Base-by-base conservation (phyloP, 1,284 basidiomycete species). In the Gymnopus androsaceus region DNA sequence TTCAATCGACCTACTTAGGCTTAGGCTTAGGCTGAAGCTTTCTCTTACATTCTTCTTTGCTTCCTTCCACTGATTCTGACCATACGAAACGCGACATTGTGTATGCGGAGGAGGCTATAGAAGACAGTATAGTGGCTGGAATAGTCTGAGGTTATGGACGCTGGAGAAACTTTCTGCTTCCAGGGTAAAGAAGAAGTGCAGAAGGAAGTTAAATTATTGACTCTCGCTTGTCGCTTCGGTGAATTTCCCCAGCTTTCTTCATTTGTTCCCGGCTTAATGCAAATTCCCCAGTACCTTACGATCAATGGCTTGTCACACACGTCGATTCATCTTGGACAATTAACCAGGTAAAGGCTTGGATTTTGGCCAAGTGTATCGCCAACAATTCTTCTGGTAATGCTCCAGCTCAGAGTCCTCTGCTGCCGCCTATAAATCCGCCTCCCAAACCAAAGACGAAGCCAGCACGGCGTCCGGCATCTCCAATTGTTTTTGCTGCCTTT, bases 221-320 rank as follows among this genome's bases (percentile, higher is more conserved):
- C 51, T 25, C 19, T 53, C n/a, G 51, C 51, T 25, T 53, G 51
- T 37, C 41, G 51, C 19, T 53, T 53, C 40, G 44, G 51, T 53
- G 8, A 36, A 33, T 23, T 25, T 37, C 31, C 0, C 7, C 31
- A 27, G 38, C 28, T 37, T 21, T 27, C 2, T 28, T 37, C 12
- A 27, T 21, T 19, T 21, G 34, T 50, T 15, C 36, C 34, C 36
- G 28, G 28, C n/a, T 19, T 21, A 17, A 42, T n/a, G n/a, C n/a
- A n/a, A n/a, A n/a, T 33, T 33, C 37, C 19, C 19, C 40, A 87
- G 87, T 88, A 19, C 80, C 84, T 0, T 79, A 82, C 58, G 87
- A 89, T 67, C 85, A 88, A 70, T 89, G 87, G 87, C 73, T 88
- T 49, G 72, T 84, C 27, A 87, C 86, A 14, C 83, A 85, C 63